Evolutionary conservation across 106 monocot species (phyloP).

Genomic region (Dendrobium officinale): DNA sequence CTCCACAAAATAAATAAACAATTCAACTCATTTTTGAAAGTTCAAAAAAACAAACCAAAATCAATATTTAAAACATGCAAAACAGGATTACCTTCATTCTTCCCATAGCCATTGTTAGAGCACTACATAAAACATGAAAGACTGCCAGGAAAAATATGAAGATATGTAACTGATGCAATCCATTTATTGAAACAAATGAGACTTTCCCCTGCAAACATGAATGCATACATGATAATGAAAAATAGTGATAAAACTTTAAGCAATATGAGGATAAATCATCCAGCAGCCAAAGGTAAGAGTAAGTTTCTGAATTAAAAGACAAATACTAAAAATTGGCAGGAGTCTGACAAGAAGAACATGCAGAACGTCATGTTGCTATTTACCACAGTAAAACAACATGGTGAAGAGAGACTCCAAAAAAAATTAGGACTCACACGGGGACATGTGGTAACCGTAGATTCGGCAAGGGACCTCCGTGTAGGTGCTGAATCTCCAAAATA

Average conservation of each 20-base stretch:
- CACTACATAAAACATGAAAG: slow-evolving; percentile 51
- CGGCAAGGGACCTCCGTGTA: slow-evolving; percentile 22
- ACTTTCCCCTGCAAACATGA: slow-evolving; percentile 39
- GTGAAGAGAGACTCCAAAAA: background rate
- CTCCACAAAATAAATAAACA: background rate
- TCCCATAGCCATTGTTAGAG: slow-evolving; percentile 52
- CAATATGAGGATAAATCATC: too few species aligned
- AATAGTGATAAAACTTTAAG: background rate
- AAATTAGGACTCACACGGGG: slow-evolving; percentile 24
- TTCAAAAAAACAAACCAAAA: background rate
- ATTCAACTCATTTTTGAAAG: background rate
- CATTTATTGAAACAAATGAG: slow-evolving; percentile 44
- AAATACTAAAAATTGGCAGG: background rate
- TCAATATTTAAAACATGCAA: background rate
- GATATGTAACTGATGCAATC: slow-evolving; percentile 58
- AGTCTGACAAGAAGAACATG: background rate
- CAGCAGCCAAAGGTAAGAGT: too few species aligned
- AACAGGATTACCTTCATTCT: slow-evolving; percentile 39
- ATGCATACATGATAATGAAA: background rate
- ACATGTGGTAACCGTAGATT: slow-evolving; percentile 8
- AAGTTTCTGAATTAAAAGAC: background rate
- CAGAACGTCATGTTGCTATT: background rate
- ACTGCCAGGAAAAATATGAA: slow-evolving; percentile 72
- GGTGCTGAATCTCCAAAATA: slow-evolving; percentile 3
- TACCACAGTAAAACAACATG: too few species aligned